Base-by-base conservation (phyloP, 306 rosid species). In the Cicer arietinum region DNA sequence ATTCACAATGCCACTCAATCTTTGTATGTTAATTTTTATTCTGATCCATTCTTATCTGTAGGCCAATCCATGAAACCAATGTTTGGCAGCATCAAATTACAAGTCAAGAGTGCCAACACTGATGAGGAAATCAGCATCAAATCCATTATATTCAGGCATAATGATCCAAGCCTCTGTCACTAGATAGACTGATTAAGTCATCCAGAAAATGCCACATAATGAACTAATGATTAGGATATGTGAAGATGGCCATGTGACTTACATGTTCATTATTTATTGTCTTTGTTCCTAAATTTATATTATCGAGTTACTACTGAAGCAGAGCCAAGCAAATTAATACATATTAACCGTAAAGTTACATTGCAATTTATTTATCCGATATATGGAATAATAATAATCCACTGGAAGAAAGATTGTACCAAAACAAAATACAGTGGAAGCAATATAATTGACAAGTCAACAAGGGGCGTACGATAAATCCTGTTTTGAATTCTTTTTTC, bases 61-160 rank as follows among this genome's bases (percentile, higher is more conserved):
- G 85, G 85, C 71, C 51, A 67, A 35, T 65, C 58, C 69, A 37
- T 76, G 69, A 81, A 45, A 46, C 35, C 73, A 65, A 69, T 68
- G 42, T 30, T 69, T 61, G 25, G 42, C 22, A n/a, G 42, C 16
- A n/a, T 44, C 39, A 47, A 8, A 43, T 39, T 14, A 22, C n/a
- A 11, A n/a, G 8, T 64, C 63, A 66, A n/a, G 71, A 67, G 30
- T 12, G 4, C 8, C 14, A 42, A 22, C 51, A 16, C 48, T 58
- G 57, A 56, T 56, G 16, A 30, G 30, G 16, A 58, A 67, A 12
- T 18, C 64, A 18, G 68, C 10, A 54, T 48, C 20, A 41, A 40
- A 9, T 43, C 9, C 67, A 47, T 8, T 22, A 10, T 59, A 18
- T 12, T 43, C 25, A 1, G 7, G 59, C 14, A 17, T 30, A 39